Evolutionary conservation across 129 eudicot species (phyloP).

Genomic region (Smallanthus sonchifolius): DNA sequence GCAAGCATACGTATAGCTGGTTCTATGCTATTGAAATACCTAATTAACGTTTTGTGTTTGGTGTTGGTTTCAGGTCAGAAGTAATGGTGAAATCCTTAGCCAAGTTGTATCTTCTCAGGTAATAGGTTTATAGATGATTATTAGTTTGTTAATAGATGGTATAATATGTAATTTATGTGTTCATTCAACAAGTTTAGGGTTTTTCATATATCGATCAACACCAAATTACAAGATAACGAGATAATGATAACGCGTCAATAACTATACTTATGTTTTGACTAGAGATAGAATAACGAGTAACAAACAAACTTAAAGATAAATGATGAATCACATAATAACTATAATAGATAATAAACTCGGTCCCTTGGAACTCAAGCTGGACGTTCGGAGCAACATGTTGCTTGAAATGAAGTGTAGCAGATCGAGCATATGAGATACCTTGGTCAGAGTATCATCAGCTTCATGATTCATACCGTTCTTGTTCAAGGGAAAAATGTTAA

Average conservation of each 20-base stretch:
- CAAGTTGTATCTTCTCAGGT: slow-evolving; percentile 99
- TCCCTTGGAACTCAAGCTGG: too few relatives aligned
- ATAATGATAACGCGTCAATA: too few relatives aligned
- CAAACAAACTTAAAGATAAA: too few relatives aligned
- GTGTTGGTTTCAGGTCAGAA: slow-evolving; percentile 50
- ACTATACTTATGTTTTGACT: too few relatives aligned
- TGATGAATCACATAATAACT: too few relatives aligned
- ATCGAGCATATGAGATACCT: too few relatives aligned
- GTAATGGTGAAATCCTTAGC: slow-evolving; percentile 91
- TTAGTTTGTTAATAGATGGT: neutral
- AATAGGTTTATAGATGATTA: slow-evolving; percentile 10
- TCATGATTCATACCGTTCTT: neutral
- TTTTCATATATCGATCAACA: neutral
- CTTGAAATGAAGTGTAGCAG: too few relatives aligned
- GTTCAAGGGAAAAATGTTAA: neutral
- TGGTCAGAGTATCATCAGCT: too few relatives aligned
- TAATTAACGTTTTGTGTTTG: slow-evolving; percentile 14
- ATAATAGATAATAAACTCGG: too few relatives aligned
- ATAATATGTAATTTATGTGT: neutral
- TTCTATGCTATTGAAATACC: neutral
- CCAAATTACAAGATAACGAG: too few relatives aligned
- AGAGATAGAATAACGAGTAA: too few relatives aligned
- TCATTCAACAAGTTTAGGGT: neutral
- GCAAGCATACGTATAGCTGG: neutral
- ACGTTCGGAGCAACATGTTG: too few relatives aligned